Conservation (phyloP, 257 asterid species). For the Jaltomata sinuosa region DNA sequence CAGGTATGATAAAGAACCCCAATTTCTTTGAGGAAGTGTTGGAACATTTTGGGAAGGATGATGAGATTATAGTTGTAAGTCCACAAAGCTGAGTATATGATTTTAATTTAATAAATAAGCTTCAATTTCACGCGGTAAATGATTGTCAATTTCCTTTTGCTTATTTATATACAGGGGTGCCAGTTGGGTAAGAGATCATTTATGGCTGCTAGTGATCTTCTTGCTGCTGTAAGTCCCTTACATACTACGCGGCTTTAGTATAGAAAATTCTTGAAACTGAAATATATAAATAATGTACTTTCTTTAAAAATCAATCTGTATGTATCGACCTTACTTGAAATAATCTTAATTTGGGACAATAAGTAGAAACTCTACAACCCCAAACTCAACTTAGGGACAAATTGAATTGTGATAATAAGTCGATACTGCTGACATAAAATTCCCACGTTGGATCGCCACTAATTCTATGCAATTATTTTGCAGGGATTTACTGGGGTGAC, state of each 20-base stretch:
- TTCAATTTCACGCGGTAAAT: neutral
- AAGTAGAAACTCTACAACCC: neutral
- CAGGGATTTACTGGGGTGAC: slow-evolving; percentile 74
- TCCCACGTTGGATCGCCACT: neutral
- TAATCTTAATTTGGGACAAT: neutral
- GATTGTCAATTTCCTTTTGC: neutral
- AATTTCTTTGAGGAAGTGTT: slow-evolving; percentile 42
- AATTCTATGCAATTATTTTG: neutral
- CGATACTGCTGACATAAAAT: neutral
- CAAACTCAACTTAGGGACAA: too few relatives aligned
- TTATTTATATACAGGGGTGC: slow-evolving; percentile 45
- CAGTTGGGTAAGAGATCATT: slow-evolving; percentile 63
- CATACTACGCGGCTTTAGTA: neutral
- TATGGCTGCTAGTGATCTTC: slow-evolving; percentile 64
- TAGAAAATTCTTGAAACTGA: neutral
- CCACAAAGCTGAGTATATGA: neutral
- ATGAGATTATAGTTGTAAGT: slow-evolving; percentile 76
- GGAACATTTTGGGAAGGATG: slow-evolving; percentile 42
- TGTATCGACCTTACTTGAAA: neutral
- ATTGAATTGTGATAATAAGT: neutral
- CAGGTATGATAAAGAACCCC: slow-evolving; percentile 59
- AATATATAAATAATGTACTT: too few relatives aligned
- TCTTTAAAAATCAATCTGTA: neutral
- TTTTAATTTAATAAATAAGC: neutral
- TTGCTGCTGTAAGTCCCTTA: slow-evolving; percentile 40